Evolutionary conservation across 169 alveolate genomes (phyloP), one percentile per base, ranked within the genome.

Genomic region (Neospora caninum): DNA sequence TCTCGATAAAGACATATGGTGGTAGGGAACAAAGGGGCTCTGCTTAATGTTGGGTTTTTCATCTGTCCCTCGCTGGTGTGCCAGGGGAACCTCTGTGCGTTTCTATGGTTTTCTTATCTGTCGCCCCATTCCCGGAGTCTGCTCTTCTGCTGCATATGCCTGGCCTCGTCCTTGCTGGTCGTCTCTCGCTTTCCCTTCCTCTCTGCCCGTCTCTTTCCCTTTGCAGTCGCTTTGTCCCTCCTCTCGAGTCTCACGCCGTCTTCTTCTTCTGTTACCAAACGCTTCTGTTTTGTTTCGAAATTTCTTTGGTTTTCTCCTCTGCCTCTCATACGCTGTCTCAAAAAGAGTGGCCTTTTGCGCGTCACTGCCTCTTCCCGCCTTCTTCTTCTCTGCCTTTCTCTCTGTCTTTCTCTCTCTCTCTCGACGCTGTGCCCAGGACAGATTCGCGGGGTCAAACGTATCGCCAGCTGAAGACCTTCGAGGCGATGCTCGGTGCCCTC

Each of bases 361-460:
- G n/a, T n/a, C 29, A 10, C 38, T 73, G 39, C 29, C 86, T 73
- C 86, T 80, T 41, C 31, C 43, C 6, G 7, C 31, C 34, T 80
- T 31, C 53, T 10, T 43, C 89, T 4, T 4, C 41, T 82, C 25
- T 82, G 69, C 36, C 69, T 10, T 34, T 42, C 25, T 41, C 25
- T 82, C 64, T 41, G 6, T 27, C 69, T 41, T 22, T 25, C 25
- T 36, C 4, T 82, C 22, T 36, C 41, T 42, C 4, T 41, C 0
- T 41, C 25, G 54, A 18, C 31, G 39, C 31, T n/a, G 10, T 38
- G 43, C n/a, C 22, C 86, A 78, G 86, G 86, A 78, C 49, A 10
- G 86, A 78, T 25, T n/a, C 86, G 43, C 39, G 86, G 43, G 86
- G 86, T n/a, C 39, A n/a, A 29, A 25, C n/a, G 45, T 78, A 78